Evolutionary conservation across 345 rosid genomes (phyloP).

Genomic region (Citrus trifoliata): DNA sequence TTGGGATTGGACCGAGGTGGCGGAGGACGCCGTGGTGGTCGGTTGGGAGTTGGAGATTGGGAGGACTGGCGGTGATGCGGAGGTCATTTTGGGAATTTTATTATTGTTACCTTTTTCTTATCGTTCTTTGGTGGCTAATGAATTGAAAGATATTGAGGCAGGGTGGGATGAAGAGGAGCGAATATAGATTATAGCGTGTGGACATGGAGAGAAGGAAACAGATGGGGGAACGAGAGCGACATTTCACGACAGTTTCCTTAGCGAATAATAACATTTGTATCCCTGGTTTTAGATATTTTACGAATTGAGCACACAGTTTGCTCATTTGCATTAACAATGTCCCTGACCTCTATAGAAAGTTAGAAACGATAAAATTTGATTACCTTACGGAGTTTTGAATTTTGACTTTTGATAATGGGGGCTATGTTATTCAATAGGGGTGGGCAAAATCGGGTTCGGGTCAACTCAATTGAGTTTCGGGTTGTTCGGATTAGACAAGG

Average conservation of each 20-base stretch:
- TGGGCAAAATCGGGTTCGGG: no score
- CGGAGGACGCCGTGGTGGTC: constrained; percentile 24
- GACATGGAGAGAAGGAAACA: background rate
- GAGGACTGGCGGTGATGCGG: constrained; percentile 38
- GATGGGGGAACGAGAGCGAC: constrained; percentile 3
- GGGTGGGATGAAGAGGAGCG: background rate
- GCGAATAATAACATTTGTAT: background rate
- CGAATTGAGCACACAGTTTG: no score
- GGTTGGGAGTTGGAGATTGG: constrained; percentile 36
- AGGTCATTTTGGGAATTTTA: constrained; percentile 24
- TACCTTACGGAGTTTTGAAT: background rate
- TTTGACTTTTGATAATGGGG: no score
- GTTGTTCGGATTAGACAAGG: no score
- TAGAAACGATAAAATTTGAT: no score
- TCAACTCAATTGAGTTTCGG: no score
- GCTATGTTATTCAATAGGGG: no score
- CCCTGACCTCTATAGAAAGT: background rate
- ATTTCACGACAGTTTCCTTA: constrained; percentile 12
- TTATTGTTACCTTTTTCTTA: background rate
- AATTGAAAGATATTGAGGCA: background rate
- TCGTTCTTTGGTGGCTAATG: background rate
- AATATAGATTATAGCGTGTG: background rate
- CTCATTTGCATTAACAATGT: no score
- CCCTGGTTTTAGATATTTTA: background rate
- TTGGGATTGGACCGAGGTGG: constrained; percentile 35